A percentile compares a stretch with the other conserved stretches of the same genome.
Conservation (phyloP, 2,329 filamentous ascomycete species). For the Xenoacremonium recifei region DNA sequence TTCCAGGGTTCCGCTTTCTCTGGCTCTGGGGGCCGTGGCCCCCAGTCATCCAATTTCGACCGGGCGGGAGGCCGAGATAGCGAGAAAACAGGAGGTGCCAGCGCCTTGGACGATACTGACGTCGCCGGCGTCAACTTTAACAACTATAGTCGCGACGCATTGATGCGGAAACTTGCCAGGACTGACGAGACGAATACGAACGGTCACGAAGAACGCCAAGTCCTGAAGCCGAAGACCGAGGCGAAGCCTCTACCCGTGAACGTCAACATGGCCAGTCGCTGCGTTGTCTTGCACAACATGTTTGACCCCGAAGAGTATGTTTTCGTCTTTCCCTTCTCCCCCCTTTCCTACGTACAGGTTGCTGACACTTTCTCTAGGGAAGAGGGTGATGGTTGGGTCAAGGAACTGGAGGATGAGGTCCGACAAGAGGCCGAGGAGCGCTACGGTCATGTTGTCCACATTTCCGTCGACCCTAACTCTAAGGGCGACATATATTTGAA, state of each 20-base stretch:
- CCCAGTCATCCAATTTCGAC: constrained; percentile 85
- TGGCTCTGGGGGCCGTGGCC: constrained; percentile 82
- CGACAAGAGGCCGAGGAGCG: constrained; percentile 88
- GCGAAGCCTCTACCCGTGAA: constrained; percentile 77
- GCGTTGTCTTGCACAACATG: constrained; percentile 92
- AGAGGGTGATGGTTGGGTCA: constrained; percentile 83
- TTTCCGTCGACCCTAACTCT: constrained; percentile 89
- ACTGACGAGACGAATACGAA: constrained; percentile 76
- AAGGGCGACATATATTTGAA: constrained; percentile 98
- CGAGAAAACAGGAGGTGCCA: constrained; percentile 87
- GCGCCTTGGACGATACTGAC: constrained; percentile 94
- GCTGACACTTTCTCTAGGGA: constrained; percentile 58
- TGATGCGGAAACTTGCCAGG: constrained; percentile 98
- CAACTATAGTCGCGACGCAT: constrained; percentile 96
- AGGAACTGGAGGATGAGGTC: constrained; percentile 92
- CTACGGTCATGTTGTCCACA: constrained; percentile 97
- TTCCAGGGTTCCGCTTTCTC: constrained; percentile 92
- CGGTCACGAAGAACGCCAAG: constrained; percentile 66
- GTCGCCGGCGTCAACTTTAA: constrained; percentile 99
- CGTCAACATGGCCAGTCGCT: constrained; percentile 89
- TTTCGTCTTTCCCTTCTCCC: neutral
- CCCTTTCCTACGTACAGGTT: neutral
- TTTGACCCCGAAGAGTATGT: constrained; percentile 90
- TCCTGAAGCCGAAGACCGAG: constrained; percentile 76
- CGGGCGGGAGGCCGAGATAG: constrained; percentile 84